Percentiles rank a stretch among this genome's conserved stretches.
Evolutionary conservation across 306 rosid species (phyloP).

Genomic region (Leucaena leucocephala): DNA sequence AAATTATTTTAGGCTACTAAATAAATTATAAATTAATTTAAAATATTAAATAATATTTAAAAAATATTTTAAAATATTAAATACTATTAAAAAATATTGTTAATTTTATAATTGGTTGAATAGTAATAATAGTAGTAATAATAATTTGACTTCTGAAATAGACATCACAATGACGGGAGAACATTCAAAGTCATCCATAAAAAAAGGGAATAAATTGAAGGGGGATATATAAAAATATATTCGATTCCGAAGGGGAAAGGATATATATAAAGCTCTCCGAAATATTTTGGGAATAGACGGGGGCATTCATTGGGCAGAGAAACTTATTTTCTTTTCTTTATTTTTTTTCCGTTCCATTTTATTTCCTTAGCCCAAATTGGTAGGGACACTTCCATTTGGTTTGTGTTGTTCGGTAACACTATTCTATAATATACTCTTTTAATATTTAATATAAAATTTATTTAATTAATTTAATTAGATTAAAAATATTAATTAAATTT

Average conservation of each 20-base stretch:
- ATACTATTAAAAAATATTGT: no score
- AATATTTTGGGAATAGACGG: conserved; percentile 6
- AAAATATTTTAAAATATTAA: no score
- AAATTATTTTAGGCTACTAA: no score
- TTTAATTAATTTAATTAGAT: no score
- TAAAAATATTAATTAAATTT: no score
- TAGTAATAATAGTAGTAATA: background rate
- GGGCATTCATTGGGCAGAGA: background rate
- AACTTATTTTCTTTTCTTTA: background rate
- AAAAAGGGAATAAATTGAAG: background rate
- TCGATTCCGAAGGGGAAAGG: conserved; percentile 9
- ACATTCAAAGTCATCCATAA: background rate
- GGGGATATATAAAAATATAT: background rate
- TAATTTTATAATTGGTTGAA: no score
- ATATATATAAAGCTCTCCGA: conserved; percentile 21
- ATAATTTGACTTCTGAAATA: background rate
- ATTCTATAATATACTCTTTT: no score
- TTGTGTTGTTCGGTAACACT: no score
- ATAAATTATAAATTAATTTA: no score
- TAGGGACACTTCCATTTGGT: no score
- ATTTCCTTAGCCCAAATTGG: background rate
- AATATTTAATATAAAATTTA: no score
- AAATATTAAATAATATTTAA: no score
- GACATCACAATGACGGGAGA: background rate
- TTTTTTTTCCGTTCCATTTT: background rate